Conservation (phyloP, 2,329 filamentous ascomycete genomes). For the Keithomyces neogunnii region DNA sequence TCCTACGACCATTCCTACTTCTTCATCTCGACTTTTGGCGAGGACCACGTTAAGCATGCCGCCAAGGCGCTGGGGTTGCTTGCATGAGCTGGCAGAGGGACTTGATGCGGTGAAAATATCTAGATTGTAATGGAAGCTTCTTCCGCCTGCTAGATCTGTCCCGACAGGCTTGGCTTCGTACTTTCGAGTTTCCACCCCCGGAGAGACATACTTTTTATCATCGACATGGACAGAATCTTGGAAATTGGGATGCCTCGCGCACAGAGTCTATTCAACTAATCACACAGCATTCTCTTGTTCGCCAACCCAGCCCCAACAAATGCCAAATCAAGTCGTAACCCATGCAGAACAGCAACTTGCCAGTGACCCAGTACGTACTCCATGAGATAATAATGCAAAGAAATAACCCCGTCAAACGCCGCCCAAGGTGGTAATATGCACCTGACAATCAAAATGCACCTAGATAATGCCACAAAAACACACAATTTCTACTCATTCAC, state of each 20-base stretch:
- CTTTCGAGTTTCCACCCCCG: no score
- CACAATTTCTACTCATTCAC: background rate
- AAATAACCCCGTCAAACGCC: background rate
- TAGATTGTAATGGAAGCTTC: no score
- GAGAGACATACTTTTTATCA: no score
- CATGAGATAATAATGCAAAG: background rate
- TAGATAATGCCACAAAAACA: background rate
- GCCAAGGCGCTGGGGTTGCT: slow-evolving; percentile 63
- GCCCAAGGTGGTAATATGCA: background rate
- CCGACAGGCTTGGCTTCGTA: no score
- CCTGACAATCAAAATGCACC: background rate
- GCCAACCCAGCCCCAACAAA: background rate
- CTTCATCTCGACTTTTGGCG: slow-evolving; percentile 85
- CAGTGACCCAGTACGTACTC: background rate
- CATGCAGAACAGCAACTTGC: background rate
- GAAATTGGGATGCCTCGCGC: no score
- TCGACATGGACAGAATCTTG: no score
- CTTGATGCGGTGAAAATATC: background rate
- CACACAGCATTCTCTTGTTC: background rate
- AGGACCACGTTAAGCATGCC: slow-evolving; percentile 85
- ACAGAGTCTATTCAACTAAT: no score
- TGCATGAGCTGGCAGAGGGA: slow-evolving; percentile 12
- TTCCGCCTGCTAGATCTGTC: no score
- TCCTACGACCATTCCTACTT: slow-evolving; percentile 97
- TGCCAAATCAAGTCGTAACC: background rate